Percentiles rank a stretch among this genome's conserved stretches.
Evolutionary conservation across 306 rosid species (phyloP).

Genomic region (Astragalus membranaceus): DNA sequence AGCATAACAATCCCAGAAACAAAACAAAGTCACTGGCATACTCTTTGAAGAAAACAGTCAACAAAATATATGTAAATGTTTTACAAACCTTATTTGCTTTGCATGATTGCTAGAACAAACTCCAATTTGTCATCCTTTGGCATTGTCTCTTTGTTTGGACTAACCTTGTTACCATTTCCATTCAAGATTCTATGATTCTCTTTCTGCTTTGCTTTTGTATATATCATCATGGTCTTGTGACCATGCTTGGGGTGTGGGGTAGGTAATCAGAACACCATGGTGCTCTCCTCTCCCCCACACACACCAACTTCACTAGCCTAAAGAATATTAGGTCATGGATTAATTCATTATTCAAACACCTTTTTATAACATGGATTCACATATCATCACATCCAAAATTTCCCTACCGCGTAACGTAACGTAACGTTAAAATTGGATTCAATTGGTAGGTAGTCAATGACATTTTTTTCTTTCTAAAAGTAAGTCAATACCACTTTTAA

Average conservation of each 20-base stretch:
- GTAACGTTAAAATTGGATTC: not conserved
- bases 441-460: conserved; percentile 15
- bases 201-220: too few species aligned
- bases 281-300: not conserved
- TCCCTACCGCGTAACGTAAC: not conserved
- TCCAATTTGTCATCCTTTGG: conserved; percentile 6
- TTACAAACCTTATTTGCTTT: not conserved
- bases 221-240: too few species aligned
- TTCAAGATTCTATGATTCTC: conserved; percentile 23
- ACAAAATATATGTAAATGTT: conserved; percentile 2
- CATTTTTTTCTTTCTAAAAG: not conserved
- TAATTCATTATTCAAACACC: not conserved
- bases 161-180: conserved; percentile 14
- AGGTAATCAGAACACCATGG: not conserved
- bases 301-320: not conserved
- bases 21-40: not conserved
- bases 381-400: not conserved
- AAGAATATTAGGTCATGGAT: conserved; percentile 4
- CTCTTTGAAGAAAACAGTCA: conserved; percentile 5
- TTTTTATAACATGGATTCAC: not conserved
- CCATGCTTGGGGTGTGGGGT: not conserved
- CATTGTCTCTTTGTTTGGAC: conserved; percentile 19
- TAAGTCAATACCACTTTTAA: not conserved
- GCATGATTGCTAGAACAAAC: conserved; percentile 11
- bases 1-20: not conserved